These are phyloP conservation scores for Candolleomyces eurysporus DNA, from an alignment of 768 basidiomycete species.

Conservation along the genomic window DNA sequence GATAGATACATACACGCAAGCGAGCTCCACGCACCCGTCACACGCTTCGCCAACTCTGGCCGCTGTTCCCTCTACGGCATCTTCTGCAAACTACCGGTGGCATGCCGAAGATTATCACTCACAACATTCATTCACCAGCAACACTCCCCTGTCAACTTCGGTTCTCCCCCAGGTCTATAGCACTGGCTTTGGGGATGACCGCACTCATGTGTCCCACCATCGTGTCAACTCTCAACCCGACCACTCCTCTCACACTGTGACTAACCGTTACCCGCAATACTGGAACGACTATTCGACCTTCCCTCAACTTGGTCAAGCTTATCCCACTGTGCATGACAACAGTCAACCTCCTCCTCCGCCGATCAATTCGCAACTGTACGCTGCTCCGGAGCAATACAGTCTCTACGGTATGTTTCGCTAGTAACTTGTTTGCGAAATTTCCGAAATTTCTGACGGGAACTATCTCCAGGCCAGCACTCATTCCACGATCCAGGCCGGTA, in stretches of 20 bases:
- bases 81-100: constrained; percentile 17
- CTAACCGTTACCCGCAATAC: constrained; percentile 46
- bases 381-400: constrained; percentile 22
- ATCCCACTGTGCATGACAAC: constrained; percentile 25
- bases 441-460: background rate
- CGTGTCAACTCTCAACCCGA: constrained; percentile 4
- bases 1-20: constrained; percentile 8
- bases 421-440: background rate
- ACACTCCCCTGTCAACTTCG: constrained; percentile 61
- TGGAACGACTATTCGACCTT: constrained; percentile 58
- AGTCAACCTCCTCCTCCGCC: constrained; percentile 13
- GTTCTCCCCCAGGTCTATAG: constrained; percentile 76
- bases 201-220: constrained; percentile 17
- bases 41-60: constrained; percentile 12
- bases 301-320: constrained; percentile 44
- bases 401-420: constrained; percentile 20
- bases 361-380: constrained; percentile 21
- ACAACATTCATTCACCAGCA: constrained; percentile 28
- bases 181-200: constrained; percentile 62
- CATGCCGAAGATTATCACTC: constrained; percentile 13
- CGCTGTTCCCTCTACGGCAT: constrained; percentile 6
- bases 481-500: constrained; percentile 5
- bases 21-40: constrained; percentile 4
- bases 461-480: background rate
- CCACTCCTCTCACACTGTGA: constrained; percentile 12